Conservation (phyloP, 2,329 filamentous ascomycete genomes). For the Cordyceps fumosorosea region DNA sequence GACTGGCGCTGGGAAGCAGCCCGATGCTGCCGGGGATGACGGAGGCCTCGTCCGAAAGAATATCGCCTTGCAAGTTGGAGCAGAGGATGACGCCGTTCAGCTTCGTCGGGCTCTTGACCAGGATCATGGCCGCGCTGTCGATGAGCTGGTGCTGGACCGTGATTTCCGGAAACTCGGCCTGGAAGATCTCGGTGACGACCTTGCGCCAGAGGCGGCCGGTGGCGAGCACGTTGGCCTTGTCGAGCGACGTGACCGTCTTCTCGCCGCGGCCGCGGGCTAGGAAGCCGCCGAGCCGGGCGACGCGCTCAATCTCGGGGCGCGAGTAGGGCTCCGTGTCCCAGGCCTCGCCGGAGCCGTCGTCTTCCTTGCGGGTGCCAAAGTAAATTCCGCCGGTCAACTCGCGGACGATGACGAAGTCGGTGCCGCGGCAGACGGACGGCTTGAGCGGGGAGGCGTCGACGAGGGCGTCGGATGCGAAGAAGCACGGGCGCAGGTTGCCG, state of each 20-base stretch:
- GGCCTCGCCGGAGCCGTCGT: slow-evolving; percentile 66
- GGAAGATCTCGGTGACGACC: slow-evolving; percentile 77
- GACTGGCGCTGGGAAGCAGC: slow-evolving; percentile 77
- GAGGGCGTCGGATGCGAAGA: slow-evolving; percentile 83
- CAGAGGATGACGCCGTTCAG: slow-evolving; percentile 90
- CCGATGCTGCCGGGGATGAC: slow-evolving; percentile 81
- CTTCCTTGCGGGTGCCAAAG: slow-evolving; percentile 84
- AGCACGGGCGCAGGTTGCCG: slow-evolving; percentile 92
- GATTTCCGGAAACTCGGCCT: slow-evolving; percentile 80
- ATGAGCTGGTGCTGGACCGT: slow-evolving; percentile 85
- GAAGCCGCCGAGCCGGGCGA: slow-evolving; percentile 74
- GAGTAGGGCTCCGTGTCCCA: slow-evolving; percentile 85
- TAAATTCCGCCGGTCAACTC: slow-evolving; percentile 92
- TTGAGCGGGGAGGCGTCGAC: slow-evolving; percentile 84
- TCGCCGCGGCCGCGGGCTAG: slow-evolving; percentile 69
- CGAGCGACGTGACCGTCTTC: slow-evolving; percentile 70
- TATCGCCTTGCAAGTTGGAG: slow-evolving; percentile 92
- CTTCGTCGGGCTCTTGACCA: slow-evolving; percentile 86
- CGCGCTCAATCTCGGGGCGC: slow-evolving; percentile 76
- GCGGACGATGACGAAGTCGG: slow-evolving; percentile 87
- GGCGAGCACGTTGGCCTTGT: slow-evolving; percentile 95
- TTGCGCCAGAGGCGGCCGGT: slow-evolving; percentile 86
- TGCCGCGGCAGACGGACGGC: slow-evolving; percentile 74
- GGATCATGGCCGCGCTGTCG: slow-evolving; percentile 93
- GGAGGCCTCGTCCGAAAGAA: slow-evolving; percentile 90